Conservation (phyloP, 352 stramenopile species). For the Pythium diclinum region DNA sequence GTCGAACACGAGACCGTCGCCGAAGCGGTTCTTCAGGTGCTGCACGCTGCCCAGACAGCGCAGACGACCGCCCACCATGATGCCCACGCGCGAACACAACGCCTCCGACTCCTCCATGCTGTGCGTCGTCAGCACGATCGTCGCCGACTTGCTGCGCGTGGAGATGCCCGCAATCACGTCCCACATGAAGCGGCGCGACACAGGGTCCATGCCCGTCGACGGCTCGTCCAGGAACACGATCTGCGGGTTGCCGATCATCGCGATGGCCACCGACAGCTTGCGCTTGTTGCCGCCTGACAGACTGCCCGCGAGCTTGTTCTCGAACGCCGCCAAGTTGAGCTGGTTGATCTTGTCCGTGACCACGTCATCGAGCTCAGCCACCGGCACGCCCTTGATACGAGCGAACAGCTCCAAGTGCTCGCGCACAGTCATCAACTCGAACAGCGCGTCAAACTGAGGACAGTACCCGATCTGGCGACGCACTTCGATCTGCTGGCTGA, state of each 20-base stretch:
- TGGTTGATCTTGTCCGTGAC: constrained; percentile 61
- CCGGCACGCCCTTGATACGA: constrained; percentile 79
- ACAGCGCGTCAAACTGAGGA: constrained; percentile 84
- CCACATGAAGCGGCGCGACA: constrained; percentile 94
- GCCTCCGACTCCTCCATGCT: constrained; percentile 92
- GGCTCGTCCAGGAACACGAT: constrained; percentile 92
- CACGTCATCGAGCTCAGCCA: constrained; percentile 39
- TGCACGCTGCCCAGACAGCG: constrained; percentile 73
- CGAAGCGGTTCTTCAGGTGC: constrained; percentile 94
- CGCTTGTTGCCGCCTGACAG: constrained; percentile 94
- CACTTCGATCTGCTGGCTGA: too few relatives aligned
- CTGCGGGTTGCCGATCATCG: constrained; percentile 91
- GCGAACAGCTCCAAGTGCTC: constrained; percentile 88
- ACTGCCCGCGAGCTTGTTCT: constrained; percentile 71
- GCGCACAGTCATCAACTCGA: constrained; percentile 76
- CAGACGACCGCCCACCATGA: constrained; percentile 78
- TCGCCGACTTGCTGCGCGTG: constrained; percentile 62
- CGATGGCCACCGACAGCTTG: constrained; percentile 93
- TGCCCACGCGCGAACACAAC: constrained; percentile 88
- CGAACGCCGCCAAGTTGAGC: constrained; percentile 78
- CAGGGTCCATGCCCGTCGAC: constrained; percentile 94
- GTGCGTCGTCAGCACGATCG: constrained; percentile 91
- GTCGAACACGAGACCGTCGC: constrained; percentile 89
- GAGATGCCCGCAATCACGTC: constrained; percentile 81
- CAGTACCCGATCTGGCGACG: constrained; percentile 90